Evolutionary conservation across 75 land plant genomes (phyloP).

Genomic region (Gnetum montanum): DNA sequence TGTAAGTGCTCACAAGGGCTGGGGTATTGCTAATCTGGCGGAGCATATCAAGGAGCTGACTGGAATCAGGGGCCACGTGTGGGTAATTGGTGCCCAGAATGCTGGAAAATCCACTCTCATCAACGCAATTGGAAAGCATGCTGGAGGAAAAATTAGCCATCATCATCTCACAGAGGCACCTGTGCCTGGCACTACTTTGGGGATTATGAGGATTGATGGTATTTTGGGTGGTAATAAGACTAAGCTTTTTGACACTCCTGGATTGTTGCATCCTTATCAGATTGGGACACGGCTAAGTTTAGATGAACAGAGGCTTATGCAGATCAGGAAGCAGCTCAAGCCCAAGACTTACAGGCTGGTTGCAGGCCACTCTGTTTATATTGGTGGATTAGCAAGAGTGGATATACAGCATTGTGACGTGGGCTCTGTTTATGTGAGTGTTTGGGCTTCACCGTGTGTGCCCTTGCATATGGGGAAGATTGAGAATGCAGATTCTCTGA

Average conservation of each 20-base stretch:
- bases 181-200: slow-evolving; percentile 89
- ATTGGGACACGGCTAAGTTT: slow-evolving; percentile 62
- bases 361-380: slow-evolving; percentile 78
- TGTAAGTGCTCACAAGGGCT: slow-evolving; percentile 67
- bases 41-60: slow-evolving; percentile 55
- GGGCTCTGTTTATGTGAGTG: slow-evolving; percentile 69
- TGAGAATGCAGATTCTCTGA: slow-evolving; percentile 43
- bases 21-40: slow-evolving; percentile 70
- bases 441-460: slow-evolving; percentile 84
- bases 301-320: slow-evolving; percentile 80
- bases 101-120: slow-evolving; percentile 94
- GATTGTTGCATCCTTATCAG: slow-evolving; percentile 81
- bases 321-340: slow-evolving; percentile 67
- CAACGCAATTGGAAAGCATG: slow-evolving; percentile 62
- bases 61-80: slow-evolving; percentile 75
- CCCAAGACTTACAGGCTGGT: slow-evolving; percentile 83
- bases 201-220: slow-evolving; percentile 71
- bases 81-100: slow-evolving; percentile 95
- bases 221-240: slow-evolving; percentile 54
- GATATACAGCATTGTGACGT: slow-evolving; percentile 62
- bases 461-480: slow-evolving; percentile 86
- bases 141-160: slow-evolving; percentile 30
- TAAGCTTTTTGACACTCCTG: slow-evolving; percentile 88
- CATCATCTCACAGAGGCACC: slow-evolving; percentile 87
- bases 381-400: slow-evolving; percentile 77